Percentiles rank a stretch among this genome's conserved stretches.
Conservation (phyloP, 805 yeast genomes). For the Lipomyces spencermartinsiae region DNA sequence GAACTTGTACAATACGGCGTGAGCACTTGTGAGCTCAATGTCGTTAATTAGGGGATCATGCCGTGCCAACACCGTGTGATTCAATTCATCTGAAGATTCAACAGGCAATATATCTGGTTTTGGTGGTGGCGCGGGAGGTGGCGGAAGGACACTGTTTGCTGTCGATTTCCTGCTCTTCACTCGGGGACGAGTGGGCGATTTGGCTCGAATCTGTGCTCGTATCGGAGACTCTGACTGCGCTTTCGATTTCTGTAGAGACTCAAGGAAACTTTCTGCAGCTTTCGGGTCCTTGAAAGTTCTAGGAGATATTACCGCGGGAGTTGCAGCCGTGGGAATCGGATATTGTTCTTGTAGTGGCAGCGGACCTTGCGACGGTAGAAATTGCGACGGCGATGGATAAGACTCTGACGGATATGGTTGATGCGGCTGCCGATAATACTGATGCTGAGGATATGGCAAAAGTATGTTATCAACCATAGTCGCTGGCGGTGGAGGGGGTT, state of each 20-base stretch:
- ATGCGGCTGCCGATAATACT: not conserved
- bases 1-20: slow-evolving; percentile 51
- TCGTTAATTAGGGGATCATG: slow-evolving; percentile 49
- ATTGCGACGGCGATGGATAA: slow-evolving; percentile 5
- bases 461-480: not conserved
- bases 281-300: not conserved
- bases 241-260: slow-evolving; percentile 26
- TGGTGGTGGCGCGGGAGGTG: slow-evolving; percentile 6
- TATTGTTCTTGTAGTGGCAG: slow-evolving; percentile 6
- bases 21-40: slow-evolving; percentile 48
- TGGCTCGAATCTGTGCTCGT: not conserved
- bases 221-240: not conserved
- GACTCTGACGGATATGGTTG: slow-evolving; percentile 2
- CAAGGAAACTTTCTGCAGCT: slow-evolving; percentile 25
- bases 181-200: not conserved
- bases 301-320: not conserved
- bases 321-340: slow-evolving; percentile 2
- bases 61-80: slow-evolving; percentile 45
- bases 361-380: not conserved
- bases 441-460: not conserved
- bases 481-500: not conserved
- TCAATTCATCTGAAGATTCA: slow-evolving; percentile 32
- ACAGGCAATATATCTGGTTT: not conserved
- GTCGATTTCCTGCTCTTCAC: not conserved
- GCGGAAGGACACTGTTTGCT: slow-evolving; percentile 2